These are phyloP conservation scores for Aspergillus sp. DNA, from an alignment of 2,329 filamentous ascomycete species.

Conservation along the genomic window DNA sequence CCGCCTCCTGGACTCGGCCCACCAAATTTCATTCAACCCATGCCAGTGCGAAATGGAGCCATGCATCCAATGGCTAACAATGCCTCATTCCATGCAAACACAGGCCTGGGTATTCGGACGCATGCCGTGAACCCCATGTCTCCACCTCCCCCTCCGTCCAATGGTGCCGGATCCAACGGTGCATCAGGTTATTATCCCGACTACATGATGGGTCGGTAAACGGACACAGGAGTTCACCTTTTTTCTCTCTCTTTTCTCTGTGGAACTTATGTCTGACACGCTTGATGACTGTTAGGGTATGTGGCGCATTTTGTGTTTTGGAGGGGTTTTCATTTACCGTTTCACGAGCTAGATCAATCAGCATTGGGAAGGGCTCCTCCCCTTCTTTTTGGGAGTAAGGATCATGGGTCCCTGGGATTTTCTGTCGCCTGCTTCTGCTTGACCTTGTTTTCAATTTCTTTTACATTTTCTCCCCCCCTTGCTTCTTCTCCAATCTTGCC, in stretches of 20 bases:
- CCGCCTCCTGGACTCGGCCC: slow-evolving; percentile 82
- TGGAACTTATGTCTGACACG: slow-evolving; percentile 43
- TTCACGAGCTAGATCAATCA: slow-evolving; percentile 39
- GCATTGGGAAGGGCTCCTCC: slow-evolving; percentile 38
- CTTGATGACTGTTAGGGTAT: slow-evolving; percentile 43
- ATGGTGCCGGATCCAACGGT: slow-evolving; percentile 28
- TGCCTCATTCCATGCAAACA: slow-evolving; percentile 35
- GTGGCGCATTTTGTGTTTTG: slow-evolving; percentile 38
- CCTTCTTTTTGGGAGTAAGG: slow-evolving; percentile 37
- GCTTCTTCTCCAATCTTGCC: slow-evolving; percentile 9
- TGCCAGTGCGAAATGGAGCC: slow-evolving; percentile 29
- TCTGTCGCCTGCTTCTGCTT: slow-evolving; percentile 28
- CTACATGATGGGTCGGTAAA: slow-evolving; percentile 50
- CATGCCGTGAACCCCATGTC: slow-evolving; percentile 34
- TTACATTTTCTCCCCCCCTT: slow-evolving; percentile 15
- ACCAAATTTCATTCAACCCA: slow-evolving; percentile 61
- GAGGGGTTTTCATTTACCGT: slow-evolving; percentile 24
- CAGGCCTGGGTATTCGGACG: slow-evolving; percentile 38
- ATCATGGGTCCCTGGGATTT: slow-evolving; percentile 29
- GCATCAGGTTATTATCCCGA: slow-evolving; percentile 42
- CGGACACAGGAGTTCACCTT: slow-evolving; percentile 14
- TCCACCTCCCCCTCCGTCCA: slow-evolving; percentile 29
- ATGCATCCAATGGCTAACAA: slow-evolving; percentile 35
- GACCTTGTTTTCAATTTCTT: slow-evolving; percentile 9
- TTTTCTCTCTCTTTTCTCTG: slow-evolving; percentile 13